phyloP scores from a whole-genome alignment of 2,329 filamentous ascomycete genomes.

The Aspergillus uvarum region DNA sequence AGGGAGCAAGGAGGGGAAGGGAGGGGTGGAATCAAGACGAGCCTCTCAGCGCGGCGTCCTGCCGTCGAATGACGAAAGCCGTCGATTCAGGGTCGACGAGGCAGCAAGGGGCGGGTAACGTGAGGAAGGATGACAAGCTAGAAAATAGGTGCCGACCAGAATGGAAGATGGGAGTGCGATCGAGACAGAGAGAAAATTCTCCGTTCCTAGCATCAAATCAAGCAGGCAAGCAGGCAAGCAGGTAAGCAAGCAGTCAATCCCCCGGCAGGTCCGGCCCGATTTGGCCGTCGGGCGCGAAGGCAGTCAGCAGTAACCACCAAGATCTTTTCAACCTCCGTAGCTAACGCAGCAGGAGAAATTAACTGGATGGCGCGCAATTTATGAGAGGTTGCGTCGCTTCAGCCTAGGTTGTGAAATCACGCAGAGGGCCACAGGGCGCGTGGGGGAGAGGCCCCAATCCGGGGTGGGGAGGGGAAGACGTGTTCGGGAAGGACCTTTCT shows the following conservation, averaged over 20 bases:
- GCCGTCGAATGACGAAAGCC: constrained; percentile 9
- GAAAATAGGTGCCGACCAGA: constrained; percentile 3
- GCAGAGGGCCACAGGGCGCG: neutral
- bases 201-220: constrained; percentile 10
- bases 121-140: neutral
- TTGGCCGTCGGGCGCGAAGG: constrained; percentile 24
- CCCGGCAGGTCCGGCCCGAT: constrained; percentile 16
- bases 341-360: neutral
- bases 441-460: neutral
- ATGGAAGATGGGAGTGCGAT: constrained; percentile 12
- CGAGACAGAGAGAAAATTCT: constrained; percentile 18
- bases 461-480: neutral
- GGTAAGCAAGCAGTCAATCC: constrained; percentile 11
- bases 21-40: constrained; percentile 5
- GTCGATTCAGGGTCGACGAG: neutral
- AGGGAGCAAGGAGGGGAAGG: constrained; percentile 1
- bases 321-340: neutral
- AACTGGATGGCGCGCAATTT: neutral
- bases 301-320: constrained; percentile 5
- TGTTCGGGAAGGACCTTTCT: neutral
- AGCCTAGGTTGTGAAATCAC: neutral
- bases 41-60: neutral
- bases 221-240: neutral
- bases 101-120: constrained; percentile 16
- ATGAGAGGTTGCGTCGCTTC: neutral